Evolutionary conservation across 768 basidiomycete genomes (phyloP).

Genomic region (Strobilomyces confusus): DNA sequence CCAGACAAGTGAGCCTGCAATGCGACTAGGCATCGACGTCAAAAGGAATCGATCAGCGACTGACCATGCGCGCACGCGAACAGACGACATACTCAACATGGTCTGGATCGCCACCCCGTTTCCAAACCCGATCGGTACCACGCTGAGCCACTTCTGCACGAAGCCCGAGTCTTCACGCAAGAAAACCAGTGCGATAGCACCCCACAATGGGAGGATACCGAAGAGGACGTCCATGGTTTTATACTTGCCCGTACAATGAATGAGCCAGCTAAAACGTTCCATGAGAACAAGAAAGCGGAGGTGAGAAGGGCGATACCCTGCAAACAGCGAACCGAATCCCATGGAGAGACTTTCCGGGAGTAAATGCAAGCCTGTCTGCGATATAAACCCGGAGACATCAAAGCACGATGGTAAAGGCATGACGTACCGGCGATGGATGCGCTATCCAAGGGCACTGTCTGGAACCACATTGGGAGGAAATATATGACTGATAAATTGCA

Average conservation of each 20-base stretch:
- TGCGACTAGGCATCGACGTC: background rate
- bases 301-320: constrained; percentile 32
- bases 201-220: no score
- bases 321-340: constrained; percentile 47
- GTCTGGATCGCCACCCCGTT: no score
- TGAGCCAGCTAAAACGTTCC: constrained; percentile 34
- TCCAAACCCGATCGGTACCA: no score
- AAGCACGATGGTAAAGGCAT: background rate
- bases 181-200: constrained; percentile 36
- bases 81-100: background rate
- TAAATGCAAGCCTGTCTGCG: constrained; percentile 39
- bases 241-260: constrained; percentile 51
- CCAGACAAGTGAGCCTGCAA: background rate
- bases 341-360: constrained; percentile 49
- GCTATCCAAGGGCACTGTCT: no score
- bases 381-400: background rate
- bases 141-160: no score
- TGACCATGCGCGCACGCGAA: no score
- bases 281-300: background rate
- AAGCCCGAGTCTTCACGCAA: no score
- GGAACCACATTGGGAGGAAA: no score
- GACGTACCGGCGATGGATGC: constrained; percentile 58
- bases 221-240: constrained; percentile 44
- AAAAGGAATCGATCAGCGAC: background rate
- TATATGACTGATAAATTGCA: constrained; percentile 77